Percentiles rank a stretch among this genome's conserved stretches.
Evolutionary conservation across 495 filamentous ascomycete species (phyloP).

Genomic region (Penicillium canescens): DNA sequence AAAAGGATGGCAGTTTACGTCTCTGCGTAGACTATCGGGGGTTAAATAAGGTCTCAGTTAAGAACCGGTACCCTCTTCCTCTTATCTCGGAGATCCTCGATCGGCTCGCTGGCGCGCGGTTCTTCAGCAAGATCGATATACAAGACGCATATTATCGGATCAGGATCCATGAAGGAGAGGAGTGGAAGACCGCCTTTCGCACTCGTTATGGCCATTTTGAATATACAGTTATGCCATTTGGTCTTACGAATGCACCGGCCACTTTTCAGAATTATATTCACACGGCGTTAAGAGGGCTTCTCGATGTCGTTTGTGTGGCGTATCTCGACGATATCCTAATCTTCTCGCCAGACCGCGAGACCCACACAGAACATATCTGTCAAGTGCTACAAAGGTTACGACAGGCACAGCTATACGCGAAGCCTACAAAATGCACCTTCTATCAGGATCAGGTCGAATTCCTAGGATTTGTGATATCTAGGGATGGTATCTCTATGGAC

Average conservation of each 20-base stretch:
- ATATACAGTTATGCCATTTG: background rate
- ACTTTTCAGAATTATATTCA: background rate
- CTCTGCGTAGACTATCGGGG: too few relatives aligned
- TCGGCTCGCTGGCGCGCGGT: background rate
- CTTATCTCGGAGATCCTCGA: background rate
- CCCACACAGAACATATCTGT: background rate
- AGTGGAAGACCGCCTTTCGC: background rate
- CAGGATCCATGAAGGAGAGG: background rate
- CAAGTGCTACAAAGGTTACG: too few relatives aligned
- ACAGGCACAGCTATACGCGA: too few relatives aligned
- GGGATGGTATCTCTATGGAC: too few relatives aligned
- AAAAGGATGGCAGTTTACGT: too few relatives aligned
- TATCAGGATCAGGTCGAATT: too few relatives aligned
- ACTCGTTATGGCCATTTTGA: background rate
- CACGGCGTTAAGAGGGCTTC: background rate
- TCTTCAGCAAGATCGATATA: background rate
- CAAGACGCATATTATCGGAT: background rate
- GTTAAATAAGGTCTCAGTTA: background rate
- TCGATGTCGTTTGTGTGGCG: background rate
- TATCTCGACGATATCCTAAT: background rate
- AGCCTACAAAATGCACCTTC: too few relatives aligned
- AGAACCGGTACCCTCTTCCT: background rate
- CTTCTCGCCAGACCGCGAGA: background rate
- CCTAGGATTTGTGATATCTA: too few relatives aligned
- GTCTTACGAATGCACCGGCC: background rate